phyloP scores from a whole-genome alignment of 139 green algal genomes.

The Edaphochlamys debaryana region DNA sequence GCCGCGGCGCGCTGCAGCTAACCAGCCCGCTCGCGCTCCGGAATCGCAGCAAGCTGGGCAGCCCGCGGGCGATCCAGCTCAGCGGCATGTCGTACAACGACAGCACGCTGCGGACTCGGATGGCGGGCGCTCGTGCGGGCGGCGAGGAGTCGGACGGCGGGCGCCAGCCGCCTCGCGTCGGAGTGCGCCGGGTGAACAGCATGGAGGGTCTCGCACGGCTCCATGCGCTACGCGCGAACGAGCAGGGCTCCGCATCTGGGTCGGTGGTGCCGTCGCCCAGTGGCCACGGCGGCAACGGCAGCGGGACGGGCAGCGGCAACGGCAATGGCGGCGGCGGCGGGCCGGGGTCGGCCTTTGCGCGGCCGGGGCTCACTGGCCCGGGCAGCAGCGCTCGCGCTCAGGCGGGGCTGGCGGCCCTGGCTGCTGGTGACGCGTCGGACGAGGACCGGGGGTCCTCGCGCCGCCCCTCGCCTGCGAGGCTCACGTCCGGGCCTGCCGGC shows the following conservation, averaged over 20 bases:
- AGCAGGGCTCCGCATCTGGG: constrained; percentile 4
- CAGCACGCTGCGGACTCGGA: background rate
- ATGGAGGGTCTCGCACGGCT: constrained; percentile 5
- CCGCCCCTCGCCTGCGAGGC: background rate
- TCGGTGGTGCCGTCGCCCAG: too few species aligned
- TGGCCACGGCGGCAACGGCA: background rate
- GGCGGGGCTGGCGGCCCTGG: too few species aligned
- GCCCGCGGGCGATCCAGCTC: constrained; percentile 13
- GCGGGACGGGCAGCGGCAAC: background rate
- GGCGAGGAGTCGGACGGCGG: background rate
- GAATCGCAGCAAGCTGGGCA: constrained; percentile 19
- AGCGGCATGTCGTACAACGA: constrained; percentile 29
- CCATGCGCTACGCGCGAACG: background rate
- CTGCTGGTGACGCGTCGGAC: constrained; percentile 11
- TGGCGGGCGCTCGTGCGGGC: background rate
- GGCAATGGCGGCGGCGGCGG: background rate
- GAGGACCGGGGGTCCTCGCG: constrained; percentile 5
- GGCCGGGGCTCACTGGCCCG: too few species aligned
- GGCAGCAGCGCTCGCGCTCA: too few species aligned
- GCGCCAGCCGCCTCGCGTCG: background rate
- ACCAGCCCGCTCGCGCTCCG: background rate
- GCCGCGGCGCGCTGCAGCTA: too few species aligned
- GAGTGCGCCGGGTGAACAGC: constrained; percentile 1
- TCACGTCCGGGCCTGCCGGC: too few species aligned
- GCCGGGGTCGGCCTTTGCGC: background rate